Base-by-base conservation (phyloP, 805 yeast genomes). In the Monosporozyma unispora region DNA sequence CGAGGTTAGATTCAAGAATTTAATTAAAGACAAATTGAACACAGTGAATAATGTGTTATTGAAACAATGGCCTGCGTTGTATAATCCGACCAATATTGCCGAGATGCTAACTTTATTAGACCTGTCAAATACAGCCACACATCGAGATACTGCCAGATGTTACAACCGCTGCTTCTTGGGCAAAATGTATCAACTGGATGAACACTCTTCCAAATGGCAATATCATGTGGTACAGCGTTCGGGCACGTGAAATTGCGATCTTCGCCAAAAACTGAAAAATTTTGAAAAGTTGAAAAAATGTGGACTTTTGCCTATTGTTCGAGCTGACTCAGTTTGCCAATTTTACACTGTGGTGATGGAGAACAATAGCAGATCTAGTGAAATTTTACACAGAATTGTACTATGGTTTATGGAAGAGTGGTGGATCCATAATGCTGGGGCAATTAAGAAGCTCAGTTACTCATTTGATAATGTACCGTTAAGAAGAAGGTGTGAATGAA, bases 191-290 rank as follows among this genome's bases (percentile, higher is more conserved):
- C 14, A 22, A 10, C 23, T 23, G 18, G 14, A 12, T 16, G 37
- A 14, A n/a, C 18, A 25, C 21, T 14, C 29, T 25, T 14, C n/a
- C n/a, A n/a, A n/a, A n/a, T n/a, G 14, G 29, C 25, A 21, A 14
- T 19, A 16, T 27, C 31, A 35, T 19, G 28, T 29, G 38, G 11
- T 44, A 18, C 21, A 42, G 33, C 35, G 8, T 3, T 5, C 19
- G n/a, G 19, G 33, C 46, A 44, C 46, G 46, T 44, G 46, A 27
- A n/a, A 41, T 41, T 21, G 44, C 29, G n/a, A n/a, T n/a, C n/a
- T n/a, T n/a, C n/a, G n/a, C n/a, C n/a, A n/a, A n/a, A n/a, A n/a
- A n/a, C n/a, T n/a, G n/a, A n/a, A n/a, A n/a, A n/a, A n/a, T n/a
- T n/a, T n/a, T n/a, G n/a, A n/a, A n/a, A n/a, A n/a, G n/a, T n/a